These are phyloP conservation scores for Melaleuca quinquenervia DNA, from an alignment of 345 rosid genomes.

Conservation along the genomic window DNA sequence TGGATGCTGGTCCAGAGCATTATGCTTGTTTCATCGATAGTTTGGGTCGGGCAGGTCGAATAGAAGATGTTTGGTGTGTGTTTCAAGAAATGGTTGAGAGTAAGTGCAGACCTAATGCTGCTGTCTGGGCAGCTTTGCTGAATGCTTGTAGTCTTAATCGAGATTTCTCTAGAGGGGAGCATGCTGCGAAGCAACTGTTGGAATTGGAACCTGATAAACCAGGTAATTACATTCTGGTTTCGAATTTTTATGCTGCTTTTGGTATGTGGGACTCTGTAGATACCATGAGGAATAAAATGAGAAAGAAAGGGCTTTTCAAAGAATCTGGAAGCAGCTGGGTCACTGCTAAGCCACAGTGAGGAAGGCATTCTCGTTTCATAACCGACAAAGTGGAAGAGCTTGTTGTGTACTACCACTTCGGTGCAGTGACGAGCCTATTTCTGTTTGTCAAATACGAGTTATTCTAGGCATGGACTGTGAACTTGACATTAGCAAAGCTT, in stretches of 20 bases:
- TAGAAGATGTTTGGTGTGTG: slow-evolving; percentile 48
- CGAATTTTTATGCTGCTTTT: slow-evolving; percentile 56
- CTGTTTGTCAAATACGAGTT: not conserved
- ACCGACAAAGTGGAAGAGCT: not conserved
- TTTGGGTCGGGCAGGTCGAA: slow-evolving; percentile 52
- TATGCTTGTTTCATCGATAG: slow-evolving; percentile 54
- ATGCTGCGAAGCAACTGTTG: slow-evolving; percentile 46
- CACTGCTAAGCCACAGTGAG: not conserved
- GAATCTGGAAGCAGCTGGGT: slow-evolving; percentile 54
- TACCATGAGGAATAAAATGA: slow-evolving; percentile 37
- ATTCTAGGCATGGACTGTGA: not conserved
- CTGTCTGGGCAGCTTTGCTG: slow-evolving; percentile 42
- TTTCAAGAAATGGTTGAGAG: slow-evolving; percentile 25
- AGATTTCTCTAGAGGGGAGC: slow-evolving; percentile 48
- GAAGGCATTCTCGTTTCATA: not conserved
- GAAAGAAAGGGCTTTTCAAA: slow-evolving; percentile 37
- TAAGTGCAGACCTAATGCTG: slow-evolving; percentile 17
- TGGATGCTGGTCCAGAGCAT: slow-evolving; percentile 43
- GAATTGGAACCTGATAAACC: slow-evolving; percentile 37
- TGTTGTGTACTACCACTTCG: not conserved
- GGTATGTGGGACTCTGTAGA: slow-evolving; percentile 54
- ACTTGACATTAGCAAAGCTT: not conserved
- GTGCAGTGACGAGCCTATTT: not conserved
- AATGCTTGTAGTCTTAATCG: slow-evolving; percentile 47
- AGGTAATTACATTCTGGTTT: slow-evolving; percentile 31